These are phyloP conservation scores for Lumnitzera littorea DNA, from an alignment of 345 rosid species.

Conservation along the genomic window DNA sequence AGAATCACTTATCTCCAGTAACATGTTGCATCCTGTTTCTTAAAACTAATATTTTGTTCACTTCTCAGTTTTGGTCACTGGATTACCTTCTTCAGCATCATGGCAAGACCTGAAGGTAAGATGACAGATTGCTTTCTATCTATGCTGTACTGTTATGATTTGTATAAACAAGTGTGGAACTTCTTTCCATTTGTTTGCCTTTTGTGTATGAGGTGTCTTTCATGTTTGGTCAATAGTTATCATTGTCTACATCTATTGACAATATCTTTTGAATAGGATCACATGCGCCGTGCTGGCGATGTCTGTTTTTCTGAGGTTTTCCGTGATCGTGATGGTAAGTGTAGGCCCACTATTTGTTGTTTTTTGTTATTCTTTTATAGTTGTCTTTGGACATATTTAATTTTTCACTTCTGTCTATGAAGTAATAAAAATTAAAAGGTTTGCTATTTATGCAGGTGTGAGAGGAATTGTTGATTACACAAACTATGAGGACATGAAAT, in stretches of 20 bases:
- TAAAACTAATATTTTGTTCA: slow-evolving; percentile 3
- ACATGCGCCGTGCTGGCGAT: slow-evolving; percentile 98
- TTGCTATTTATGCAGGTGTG: slow-evolving; percentile 45
- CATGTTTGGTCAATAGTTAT: too few relatives aligned
- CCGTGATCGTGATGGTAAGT: slow-evolving; percentile 76
- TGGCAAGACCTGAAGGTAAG: slow-evolving; percentile 99
- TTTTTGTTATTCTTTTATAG: neutral
- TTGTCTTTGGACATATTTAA: neutral
- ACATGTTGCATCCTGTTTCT: neutral
- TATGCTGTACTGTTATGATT: neutral
- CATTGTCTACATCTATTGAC: neutral
- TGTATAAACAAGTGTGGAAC: neutral
- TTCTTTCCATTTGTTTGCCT: neutral
- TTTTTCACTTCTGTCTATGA: neutral
- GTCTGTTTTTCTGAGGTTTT: slow-evolving; percentile 94
- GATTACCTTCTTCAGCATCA: slow-evolving; percentile 93
- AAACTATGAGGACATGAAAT: slow-evolving; percentile 87
- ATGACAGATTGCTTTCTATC: neutral
- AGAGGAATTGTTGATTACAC: slow-evolving; percentile 88
- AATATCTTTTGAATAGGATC: slow-evolving; percentile 48
- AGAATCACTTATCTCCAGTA: neutral
- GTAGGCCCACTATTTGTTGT: neutral
- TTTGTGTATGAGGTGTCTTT: neutral
- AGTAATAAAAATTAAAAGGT: neutral
- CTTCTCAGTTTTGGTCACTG: slow-evolving; percentile 71